A percentile compares a stretch with the other conserved stretches of the same genome.
These are phyloP conservation scores for Suhomyces chickasaworum DNA, from an alignment of 1,139 yeast species.

Conservation along the genomic window DNA sequence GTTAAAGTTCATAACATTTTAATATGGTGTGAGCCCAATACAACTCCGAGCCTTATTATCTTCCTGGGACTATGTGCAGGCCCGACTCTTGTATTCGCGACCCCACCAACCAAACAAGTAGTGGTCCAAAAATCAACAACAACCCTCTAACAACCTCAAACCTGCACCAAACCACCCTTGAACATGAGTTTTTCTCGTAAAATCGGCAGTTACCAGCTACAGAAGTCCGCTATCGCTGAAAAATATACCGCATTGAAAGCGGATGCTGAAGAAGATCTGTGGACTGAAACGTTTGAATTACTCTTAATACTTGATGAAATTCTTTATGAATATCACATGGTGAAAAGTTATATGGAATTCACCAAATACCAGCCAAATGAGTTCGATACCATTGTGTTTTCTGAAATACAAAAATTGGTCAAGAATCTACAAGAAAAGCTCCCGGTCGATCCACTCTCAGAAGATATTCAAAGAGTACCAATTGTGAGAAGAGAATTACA, in stretches of 20 bases:
- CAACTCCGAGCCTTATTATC: not conserved
- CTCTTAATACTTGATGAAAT: constrained; percentile 28
- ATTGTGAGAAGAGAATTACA: constrained; percentile 31
- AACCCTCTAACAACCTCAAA: not conserved
- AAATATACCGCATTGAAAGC: constrained; percentile 22
- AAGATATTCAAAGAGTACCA: constrained; percentile 26
- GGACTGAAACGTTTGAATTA: constrained; percentile 21
- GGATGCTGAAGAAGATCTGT: constrained; percentile 13
- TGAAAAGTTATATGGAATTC: constrained; percentile 16
- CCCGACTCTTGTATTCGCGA: not conserved
- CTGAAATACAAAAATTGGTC: constrained; percentile 16
- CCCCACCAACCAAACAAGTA: constrained; percentile 3
- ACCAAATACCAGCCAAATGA: constrained; percentile 13
- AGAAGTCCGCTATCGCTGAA: constrained; percentile 19
- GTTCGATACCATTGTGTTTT: constrained; percentile 6
- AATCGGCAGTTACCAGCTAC: constrained; percentile 24
- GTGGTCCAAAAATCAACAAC: not conserved
- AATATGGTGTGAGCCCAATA: too few species aligned
- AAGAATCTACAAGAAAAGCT: constrained; percentile 24
- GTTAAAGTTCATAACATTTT: too few species aligned
- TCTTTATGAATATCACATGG: constrained; percentile 26
- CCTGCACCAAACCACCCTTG: not conserved
- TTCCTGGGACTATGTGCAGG: not conserved
- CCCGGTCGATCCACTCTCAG: constrained; percentile 26
- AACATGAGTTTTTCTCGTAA: constrained; percentile 17